A percentile compares a stretch with the other conserved stretches of the same genome.
phyloP scores from a whole-genome alignment of 345 rosid genomes.

The Eucalyptus brandiana region DNA sequence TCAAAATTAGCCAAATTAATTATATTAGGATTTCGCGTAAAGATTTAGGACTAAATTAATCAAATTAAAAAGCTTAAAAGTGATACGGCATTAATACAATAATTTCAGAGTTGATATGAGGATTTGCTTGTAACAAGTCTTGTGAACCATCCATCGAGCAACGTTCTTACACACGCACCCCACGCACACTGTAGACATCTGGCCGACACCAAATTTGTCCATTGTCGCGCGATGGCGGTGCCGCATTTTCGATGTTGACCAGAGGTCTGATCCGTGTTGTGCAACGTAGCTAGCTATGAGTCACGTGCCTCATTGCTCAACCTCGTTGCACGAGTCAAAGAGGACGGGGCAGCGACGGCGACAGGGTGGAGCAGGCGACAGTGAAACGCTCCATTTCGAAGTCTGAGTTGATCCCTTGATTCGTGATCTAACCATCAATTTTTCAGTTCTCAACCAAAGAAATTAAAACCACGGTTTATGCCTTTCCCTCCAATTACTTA shows the following conservation, averaged over 20 bases:
- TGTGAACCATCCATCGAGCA: neutral
- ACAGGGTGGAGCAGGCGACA: neutral
- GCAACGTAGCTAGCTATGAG: neutral
- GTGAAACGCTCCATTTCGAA: neutral
- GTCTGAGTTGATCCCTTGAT: neutral
- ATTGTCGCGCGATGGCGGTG: neutral
- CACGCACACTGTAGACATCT: neutral
- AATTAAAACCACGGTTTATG: neutral
- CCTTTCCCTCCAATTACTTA: neutral
- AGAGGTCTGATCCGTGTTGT: neutral
- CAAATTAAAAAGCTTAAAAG: neutral
- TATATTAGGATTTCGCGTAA: accelerated
- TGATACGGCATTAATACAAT: no score
- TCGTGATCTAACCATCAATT: neutral
- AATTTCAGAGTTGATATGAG: neutral
- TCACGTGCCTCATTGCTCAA: neutral
- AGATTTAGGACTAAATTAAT: no score
- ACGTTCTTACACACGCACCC: neutral
- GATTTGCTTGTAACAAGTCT: neutral
- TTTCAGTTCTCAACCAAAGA: neutral
- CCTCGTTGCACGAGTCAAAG: neutral
- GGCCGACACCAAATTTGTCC: neutral
- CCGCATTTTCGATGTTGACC: neutral
- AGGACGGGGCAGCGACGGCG: neutral
- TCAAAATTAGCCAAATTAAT: no score